Evolutionary conservation across 129 eudicot species (phyloP), one percentile per base, ranked within the genome.

Genomic region (Flaveria ramosissima): DNA sequence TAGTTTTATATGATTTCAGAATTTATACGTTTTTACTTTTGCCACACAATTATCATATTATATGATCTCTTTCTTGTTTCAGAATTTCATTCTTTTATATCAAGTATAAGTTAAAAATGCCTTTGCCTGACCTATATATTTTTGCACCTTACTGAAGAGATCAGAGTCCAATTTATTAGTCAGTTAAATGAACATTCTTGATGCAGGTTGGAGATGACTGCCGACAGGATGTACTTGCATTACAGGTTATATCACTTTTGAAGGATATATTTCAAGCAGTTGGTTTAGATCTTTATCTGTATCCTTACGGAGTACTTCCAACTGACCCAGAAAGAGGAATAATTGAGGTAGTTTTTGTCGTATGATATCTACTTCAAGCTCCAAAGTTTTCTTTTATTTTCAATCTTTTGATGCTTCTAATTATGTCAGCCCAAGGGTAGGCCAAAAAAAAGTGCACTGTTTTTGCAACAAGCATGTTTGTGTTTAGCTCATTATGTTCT

Each of bases 201-300:
- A 72, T 78, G 68, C 76, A 94, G 99, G 99, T 94, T 83, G 99
- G 99, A 72, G 99, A 94, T 77, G 99, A 94, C 80, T 94, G 99
- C 77, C 90, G 99, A 52, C 99, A 94, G 81, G 99, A 94, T 85
- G 97, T 91, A 60, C 97, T 94, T 70, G 99, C 99, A 77, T 88
- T 94, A 72, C 99, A 94, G 84, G 99, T 94, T 63, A 94, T 94
- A 73, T 86, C 96, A 36, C 99, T 94, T 79, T 85, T 94, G 48
- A 94, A 86, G 85, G 99, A 94, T 73, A 91, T 94, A 70, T 94
- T 91, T 85, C 88, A 84, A 83, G 97, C 97, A 53, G 93, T 89
- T 68, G 97, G 96, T 50, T 87, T 94, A 17, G 88, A 84, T 79
- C 94, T 94, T 20, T 94, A 94, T 89, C 77, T 94, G 60, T 94